phyloP scores from a whole-genome alignment of 2,329 filamentous ascomycete genomes.

The Paraphaeosphaeria sporulosa region DNA sequence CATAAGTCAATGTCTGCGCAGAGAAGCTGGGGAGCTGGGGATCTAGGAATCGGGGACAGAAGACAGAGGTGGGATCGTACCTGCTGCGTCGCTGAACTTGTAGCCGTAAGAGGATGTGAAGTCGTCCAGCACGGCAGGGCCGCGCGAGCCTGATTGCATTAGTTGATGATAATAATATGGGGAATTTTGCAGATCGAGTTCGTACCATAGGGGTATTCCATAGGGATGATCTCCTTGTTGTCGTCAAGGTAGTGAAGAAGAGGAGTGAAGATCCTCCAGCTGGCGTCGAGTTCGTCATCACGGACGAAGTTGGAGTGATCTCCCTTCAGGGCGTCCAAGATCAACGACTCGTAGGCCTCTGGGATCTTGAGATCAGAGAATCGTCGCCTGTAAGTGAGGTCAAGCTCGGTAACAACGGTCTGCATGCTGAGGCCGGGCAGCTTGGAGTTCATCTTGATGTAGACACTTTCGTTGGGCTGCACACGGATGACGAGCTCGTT shows the following conservation, averaged over 20 bases:
- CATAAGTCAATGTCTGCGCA: slow-evolving; percentile 25
- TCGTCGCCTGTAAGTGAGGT: slow-evolving; percentile 95
- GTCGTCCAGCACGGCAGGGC: slow-evolving; percentile 94
- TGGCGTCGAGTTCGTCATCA: slow-evolving; percentile 83
- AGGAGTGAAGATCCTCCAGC: slow-evolving; percentile 98
- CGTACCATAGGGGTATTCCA: slow-evolving; percentile 99
- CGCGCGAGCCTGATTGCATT: slow-evolving; percentile 79
- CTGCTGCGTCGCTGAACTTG: slow-evolving; percentile 96
- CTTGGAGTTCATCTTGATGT: slow-evolving; percentile 99
- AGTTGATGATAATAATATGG: slow-evolving; percentile 13
- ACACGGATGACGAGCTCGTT: slow-evolving; percentile 99
- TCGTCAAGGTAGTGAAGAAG: slow-evolving; percentile 97
- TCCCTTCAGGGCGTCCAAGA: slow-evolving; percentile 96
- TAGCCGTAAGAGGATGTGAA: slow-evolving; percentile 98
- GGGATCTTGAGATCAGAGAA: slow-evolving; percentile 99
- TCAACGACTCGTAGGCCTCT: slow-evolving; percentile 97
- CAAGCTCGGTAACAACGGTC: slow-evolving; percentile 97
- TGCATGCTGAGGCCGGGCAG: slow-evolving; percentile 98
- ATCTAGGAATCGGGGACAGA: not conserved
- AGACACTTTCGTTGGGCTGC: slow-evolving; percentile 98
- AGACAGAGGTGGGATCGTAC: slow-evolving; percentile 49
- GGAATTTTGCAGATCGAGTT: slow-evolving; percentile 21
- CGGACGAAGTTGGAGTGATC: slow-evolving; percentile 94
- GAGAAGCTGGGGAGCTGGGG: not conserved
- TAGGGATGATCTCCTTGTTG: slow-evolving; percentile 98